Evolutionary conservation across 768 basidiomycete genomes (phyloP).

Genomic region (Collybia sp.): DNA sequence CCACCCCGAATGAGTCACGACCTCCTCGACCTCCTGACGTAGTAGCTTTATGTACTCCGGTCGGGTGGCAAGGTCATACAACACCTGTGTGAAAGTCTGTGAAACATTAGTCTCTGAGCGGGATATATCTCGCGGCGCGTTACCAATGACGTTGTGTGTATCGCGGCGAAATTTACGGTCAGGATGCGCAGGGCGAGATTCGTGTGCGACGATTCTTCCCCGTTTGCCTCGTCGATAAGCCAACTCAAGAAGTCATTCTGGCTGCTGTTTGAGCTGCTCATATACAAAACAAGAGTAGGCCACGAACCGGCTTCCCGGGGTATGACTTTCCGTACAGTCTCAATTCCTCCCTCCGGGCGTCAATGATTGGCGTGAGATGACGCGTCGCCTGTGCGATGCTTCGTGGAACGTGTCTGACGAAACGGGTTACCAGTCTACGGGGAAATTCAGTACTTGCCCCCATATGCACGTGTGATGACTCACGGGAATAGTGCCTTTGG

Average conservation of each 20-base stretch:
- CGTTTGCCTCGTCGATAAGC: constrained; percentile 19
- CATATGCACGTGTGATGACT: background rate
- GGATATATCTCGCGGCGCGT: background rate
- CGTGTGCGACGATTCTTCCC: constrained; percentile 14
- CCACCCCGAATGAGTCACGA: constrained; percentile 29
- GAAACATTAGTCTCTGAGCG: background rate
- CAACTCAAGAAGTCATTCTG: constrained; percentile 17
- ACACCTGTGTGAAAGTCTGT: constrained; percentile 21
- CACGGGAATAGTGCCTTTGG: constrained; percentile 28
- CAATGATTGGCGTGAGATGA: constrained; percentile 11
- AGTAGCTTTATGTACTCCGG: constrained; percentile 23
- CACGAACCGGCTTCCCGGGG: background rate
- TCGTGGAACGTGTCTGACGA: constrained; percentile 7
- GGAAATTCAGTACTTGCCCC: background rate
- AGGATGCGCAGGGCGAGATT: constrained; percentile 24
- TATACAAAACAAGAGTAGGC: background rate
- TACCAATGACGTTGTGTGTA: constrained; percentile 34
- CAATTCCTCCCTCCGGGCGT: constrained; percentile 6
- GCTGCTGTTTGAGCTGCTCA: background rate
- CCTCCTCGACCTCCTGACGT: constrained; percentile 25
- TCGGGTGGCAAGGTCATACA: constrained; percentile 21
- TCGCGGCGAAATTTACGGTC: constrained; percentile 34
- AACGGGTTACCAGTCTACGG: constrained; percentile 3
- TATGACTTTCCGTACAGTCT: background rate
- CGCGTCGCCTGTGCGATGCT: constrained; percentile 4